Evolutionary conservation across 805 yeast genomes (phyloP).

Genomic region (Ogataea kodamae): DNA sequence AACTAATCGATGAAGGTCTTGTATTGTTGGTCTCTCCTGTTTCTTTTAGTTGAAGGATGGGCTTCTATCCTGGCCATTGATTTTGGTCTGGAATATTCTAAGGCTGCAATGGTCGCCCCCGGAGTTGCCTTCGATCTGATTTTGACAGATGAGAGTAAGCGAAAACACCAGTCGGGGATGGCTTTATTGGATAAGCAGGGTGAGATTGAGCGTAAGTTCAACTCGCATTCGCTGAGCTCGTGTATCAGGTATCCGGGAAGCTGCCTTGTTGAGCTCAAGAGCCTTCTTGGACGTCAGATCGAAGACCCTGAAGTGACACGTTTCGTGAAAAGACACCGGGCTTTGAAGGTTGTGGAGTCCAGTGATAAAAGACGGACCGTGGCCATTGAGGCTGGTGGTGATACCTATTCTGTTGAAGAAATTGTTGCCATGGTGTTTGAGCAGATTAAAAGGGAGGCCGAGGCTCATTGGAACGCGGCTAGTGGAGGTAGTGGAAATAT

Average conservation of each 20-base stretch:
- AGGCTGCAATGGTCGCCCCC: slow-evolving; percentile 88
- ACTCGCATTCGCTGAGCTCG: slow-evolving; percentile 66
- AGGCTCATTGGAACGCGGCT: slow-evolving; percentile 51
- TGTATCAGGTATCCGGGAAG: slow-evolving; percentile 71
- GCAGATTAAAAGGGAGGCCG: slow-evolving; percentile 64
- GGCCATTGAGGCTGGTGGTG: slow-evolving; percentile 45
- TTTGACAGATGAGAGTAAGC: slow-evolving; percentile 83
- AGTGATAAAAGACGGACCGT: slow-evolving; percentile 50
- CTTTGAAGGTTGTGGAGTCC: slow-evolving; percentile 44
- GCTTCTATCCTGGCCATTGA: slow-evolving; percentile 85
- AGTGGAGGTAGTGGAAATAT: slow-evolving; percentile 46
- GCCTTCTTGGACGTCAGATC: slow-evolving; percentile 62
- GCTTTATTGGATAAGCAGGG: slow-evolving; percentile 48
- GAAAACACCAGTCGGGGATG: slow-evolving; percentile 83
- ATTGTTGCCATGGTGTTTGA: slow-evolving; percentile 76
- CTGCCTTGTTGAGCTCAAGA: slow-evolving; percentile 65
- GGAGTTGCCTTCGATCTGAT: slow-evolving; percentile 85
- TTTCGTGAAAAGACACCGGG: slow-evolving; percentile 59
- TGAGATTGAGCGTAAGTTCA: slow-evolving; percentile 69
- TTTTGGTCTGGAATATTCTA: slow-evolving; percentile 81
- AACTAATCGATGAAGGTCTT: slow-evolving; percentile 7
- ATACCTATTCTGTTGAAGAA: slow-evolving; percentile 61
- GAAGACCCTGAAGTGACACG: slow-evolving; percentile 43
- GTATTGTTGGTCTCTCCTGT: slow-evolving; percentile 2
- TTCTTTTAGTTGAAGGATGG: slow-evolving; percentile 6